Conservation (phyloP, 2,329 filamentous ascomycete species). For the Monosporascus ibericus region DNA sequence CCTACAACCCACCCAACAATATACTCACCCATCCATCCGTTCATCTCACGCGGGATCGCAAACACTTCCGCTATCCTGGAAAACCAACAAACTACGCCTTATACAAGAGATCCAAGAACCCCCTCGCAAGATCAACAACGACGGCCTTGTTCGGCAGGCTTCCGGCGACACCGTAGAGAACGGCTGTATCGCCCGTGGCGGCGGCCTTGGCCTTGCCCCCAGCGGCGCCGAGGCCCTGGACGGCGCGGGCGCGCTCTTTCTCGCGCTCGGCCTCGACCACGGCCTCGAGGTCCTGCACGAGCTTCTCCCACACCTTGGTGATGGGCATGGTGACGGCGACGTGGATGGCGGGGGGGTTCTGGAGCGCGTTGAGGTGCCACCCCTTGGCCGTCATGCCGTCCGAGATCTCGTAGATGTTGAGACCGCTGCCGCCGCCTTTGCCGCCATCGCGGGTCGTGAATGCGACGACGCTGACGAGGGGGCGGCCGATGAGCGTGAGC, state of each 20-base stretch:
- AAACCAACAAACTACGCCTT: conserved; percentile 54
- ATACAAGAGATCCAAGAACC: conserved; percentile 89
- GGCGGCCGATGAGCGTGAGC: conserved; percentile 74
- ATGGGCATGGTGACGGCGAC: conserved; percentile 89
- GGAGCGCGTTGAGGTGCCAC: conserved; percentile 94
- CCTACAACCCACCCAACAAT: too few species aligned
- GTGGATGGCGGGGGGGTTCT: conserved; percentile 87
- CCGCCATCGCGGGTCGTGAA: conserved; percentile 66
- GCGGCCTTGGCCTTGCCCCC: conserved; percentile 69
- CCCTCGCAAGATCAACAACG: conserved; percentile 81
- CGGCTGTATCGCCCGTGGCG: conserved; percentile 75
- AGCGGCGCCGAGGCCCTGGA: conserved; percentile 55
- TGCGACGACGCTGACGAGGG: conserved; percentile 83
- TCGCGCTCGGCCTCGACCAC: conserved; percentile 69
- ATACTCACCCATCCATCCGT: too few species aligned
- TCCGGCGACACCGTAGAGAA: conserved; percentile 90
- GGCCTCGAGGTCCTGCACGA: conserved; percentile 66
- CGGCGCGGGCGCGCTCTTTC: conserved; percentile 67
- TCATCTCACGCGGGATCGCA: too few species aligned
- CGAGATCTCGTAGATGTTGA: conserved; percentile 91
- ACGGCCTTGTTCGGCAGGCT: conserved; percentile 94
- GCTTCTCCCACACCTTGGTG: conserved; percentile 69
- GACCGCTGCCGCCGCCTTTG: conserved; percentile 16
- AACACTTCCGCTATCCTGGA: too few species aligned
- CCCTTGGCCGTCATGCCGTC: conserved; percentile 79